Evolutionary conservation across 2,329 filamentous ascomycete species (phyloP).

Genomic region (Sclerotinia nivalis): DNA sequence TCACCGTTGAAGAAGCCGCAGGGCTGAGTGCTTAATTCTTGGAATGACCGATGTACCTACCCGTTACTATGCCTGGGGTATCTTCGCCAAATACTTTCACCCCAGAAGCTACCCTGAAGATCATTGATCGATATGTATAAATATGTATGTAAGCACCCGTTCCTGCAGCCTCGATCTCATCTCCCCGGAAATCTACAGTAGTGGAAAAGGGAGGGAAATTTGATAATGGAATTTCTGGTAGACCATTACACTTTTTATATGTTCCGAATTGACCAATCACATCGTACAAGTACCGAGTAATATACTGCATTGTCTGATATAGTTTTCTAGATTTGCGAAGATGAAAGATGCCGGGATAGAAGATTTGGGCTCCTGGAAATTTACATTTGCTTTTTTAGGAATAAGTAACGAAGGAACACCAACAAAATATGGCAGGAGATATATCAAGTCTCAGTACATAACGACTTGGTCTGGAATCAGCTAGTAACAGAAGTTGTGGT

Average conservation of each 20-base stretch:
- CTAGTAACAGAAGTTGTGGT: conserved; percentile 29
- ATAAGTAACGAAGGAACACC: conserved; percentile 27
- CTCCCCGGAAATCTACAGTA: conserved; percentile 29
- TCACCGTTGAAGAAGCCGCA: conserved; percentile 37
- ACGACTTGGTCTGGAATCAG: conserved; percentile 13
- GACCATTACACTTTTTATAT: conserved; percentile 28
- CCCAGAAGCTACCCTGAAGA: conserved; percentile 34
- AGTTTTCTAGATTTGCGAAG: not conserved
- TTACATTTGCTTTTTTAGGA: conserved; percentile 7
- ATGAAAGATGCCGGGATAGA: not conserved
- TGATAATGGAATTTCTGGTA: conserved; percentile 24
- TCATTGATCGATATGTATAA: conserved; percentile 28
- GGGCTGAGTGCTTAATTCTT: conserved; percentile 33
- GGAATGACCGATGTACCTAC: conserved; percentile 22
- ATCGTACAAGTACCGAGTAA: conserved; percentile 24
- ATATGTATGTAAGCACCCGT: conserved; percentile 38
- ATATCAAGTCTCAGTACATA: conserved; percentile 25
- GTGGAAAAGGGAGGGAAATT: conserved; percentile 31
- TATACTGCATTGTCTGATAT: not conserved
- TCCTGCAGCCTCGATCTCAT: conserved; percentile 37
- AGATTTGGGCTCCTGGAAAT: not conserved
- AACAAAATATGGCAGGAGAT: conserved; percentile 11
- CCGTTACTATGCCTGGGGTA: conserved; percentile 27
- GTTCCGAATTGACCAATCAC: conserved; percentile 31
- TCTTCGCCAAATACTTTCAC: conserved; percentile 33